Conservation (phyloP, 2,329 filamentous ascomycete species). For the Penicillium sp. region DNA sequence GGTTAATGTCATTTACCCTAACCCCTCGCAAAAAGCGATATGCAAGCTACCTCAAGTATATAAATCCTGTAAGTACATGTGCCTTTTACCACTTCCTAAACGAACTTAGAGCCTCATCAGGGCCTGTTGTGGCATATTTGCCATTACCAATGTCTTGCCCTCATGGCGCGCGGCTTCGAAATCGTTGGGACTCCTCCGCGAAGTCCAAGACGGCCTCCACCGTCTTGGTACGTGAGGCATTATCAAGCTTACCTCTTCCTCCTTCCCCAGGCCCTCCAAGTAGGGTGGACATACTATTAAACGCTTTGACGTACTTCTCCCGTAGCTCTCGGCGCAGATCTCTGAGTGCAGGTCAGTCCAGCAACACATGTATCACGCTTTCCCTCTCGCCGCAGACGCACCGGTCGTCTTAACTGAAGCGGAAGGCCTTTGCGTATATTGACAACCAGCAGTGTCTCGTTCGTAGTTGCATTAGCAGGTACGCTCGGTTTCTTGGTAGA, state of each 20-base stretch:
- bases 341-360: conserved; percentile 25
- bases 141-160: too few relatives aligned
- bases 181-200: too few relatives aligned
- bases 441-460: neutral
- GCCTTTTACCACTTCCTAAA: neutral
- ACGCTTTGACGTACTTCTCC: conserved; percentile 6
- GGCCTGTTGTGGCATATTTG: neutral
- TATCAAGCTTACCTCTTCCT: too few relatives aligned
- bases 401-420: conserved; percentile 16
- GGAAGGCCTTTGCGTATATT: conserved; percentile 16
- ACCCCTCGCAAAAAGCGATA: neutral
- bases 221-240: too few relatives aligned
- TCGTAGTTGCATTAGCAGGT: too few relatives aligned
- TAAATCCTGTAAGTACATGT: neutral
- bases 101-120: neutral
- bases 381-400: conserved; percentile 26
- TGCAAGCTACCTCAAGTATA: neutral
- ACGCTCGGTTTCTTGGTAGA: too few relatives aligned
- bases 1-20: neutral
- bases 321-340: conserved; percentile 18
- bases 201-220: too few relatives aligned
- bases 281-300: too few relatives aligned
- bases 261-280: too few relatives aligned
- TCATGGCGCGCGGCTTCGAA: too few relatives aligned
- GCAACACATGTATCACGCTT: conserved; percentile 26